These are phyloP conservation scores for Ophiostoma angusticollis DNA, from an alignment of 2,329 filamentous ascomycete genomes.

Conservation along the genomic window DNA sequence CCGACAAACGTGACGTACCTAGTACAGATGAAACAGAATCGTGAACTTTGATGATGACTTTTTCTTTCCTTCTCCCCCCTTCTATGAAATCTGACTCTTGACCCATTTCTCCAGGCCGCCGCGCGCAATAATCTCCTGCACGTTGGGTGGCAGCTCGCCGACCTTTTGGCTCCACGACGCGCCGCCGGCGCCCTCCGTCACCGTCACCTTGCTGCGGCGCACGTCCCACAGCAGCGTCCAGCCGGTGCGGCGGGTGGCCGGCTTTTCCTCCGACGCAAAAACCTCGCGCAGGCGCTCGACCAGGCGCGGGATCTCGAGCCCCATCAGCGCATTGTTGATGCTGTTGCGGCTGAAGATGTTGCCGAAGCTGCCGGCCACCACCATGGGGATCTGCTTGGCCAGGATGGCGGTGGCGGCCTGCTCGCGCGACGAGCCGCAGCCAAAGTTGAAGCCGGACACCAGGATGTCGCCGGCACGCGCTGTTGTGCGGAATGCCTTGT, in stretches of 20 bases:
- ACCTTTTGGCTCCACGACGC: conserved; percentile 67
- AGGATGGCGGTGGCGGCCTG: conserved; percentile 82
- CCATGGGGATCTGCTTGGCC: conserved; percentile 66
- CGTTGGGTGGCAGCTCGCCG: conserved; percentile 40
- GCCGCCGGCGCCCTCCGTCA: conserved; percentile 57
- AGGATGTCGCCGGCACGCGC: conserved; percentile 65
- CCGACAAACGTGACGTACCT: no score
- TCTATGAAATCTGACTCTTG: conserved; percentile 46
- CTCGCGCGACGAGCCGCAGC: conserved; percentile 57
- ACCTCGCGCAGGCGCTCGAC: conserved; percentile 52
- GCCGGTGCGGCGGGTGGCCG: conserved; percentile 53
- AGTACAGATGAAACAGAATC: no score
- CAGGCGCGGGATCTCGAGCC: conserved; percentile 55
- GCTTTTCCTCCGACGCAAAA: conserved; percentile 26
- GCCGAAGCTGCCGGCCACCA: conserved; percentile 68
- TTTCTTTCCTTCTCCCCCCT: neutral
- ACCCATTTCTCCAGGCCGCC: conserved; percentile 79
- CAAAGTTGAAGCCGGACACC: conserved; percentile 80
- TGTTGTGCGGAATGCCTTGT: conserved; percentile 51
- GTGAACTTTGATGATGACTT: no score
- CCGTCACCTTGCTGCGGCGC: conserved; percentile 51
- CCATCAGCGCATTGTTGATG: conserved; percentile 52
- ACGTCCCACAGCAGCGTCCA: conserved; percentile 82
- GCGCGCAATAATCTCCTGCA: conserved; percentile 70
- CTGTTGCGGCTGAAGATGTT: conserved; percentile 74